Conservation (phyloP, 441 rosid genomes). For the Biscutella laevigata region DNA sequence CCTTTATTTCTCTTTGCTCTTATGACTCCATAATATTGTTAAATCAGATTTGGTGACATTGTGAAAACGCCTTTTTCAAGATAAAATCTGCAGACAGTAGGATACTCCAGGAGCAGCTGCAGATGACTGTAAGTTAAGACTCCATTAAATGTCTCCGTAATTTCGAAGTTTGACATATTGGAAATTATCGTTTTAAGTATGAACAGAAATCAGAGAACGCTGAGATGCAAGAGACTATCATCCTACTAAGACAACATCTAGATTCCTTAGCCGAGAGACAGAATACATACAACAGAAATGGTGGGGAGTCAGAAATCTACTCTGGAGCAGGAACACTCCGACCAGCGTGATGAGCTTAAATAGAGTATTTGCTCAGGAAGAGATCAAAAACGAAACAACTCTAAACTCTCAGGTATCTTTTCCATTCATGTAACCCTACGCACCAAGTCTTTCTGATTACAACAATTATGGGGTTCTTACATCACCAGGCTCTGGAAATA, state of each 20-base stretch:
- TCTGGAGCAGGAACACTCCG: constrained; percentile 70
- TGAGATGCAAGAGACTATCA: constrained; percentile 79
- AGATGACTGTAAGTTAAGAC: constrained; percentile 53
- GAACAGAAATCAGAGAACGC: constrained; percentile 61
- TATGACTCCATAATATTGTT: not conserved
- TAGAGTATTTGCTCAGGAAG: constrained; percentile 61
- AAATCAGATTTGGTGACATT: constrained; percentile 1
- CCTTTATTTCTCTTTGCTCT: constrained; percentile 5
- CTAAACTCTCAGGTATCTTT: constrained; percentile 47
- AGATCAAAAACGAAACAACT: constrained; percentile 31
- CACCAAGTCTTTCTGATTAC: no score
- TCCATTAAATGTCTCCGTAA: constrained; percentile 1
- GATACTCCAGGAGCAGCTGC: constrained; percentile 86
- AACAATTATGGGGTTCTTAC: no score
- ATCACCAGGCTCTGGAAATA: constrained; percentile 57
- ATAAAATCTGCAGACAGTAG: constrained; percentile 87
- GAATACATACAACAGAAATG: constrained; percentile 29
- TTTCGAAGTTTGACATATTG: not conserved
- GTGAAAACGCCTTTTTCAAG: constrained; percentile 35
- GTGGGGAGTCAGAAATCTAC: constrained; percentile 38
- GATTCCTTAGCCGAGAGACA: constrained; percentile 34
- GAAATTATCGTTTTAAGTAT: no score
- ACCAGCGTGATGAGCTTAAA: constrained; percentile 78
- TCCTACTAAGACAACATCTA: constrained; percentile 64
- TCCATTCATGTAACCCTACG: constrained; percentile 21